Conservation (phyloP, 208 protist genomes). For the Leishmania gerbilli region DNA sequence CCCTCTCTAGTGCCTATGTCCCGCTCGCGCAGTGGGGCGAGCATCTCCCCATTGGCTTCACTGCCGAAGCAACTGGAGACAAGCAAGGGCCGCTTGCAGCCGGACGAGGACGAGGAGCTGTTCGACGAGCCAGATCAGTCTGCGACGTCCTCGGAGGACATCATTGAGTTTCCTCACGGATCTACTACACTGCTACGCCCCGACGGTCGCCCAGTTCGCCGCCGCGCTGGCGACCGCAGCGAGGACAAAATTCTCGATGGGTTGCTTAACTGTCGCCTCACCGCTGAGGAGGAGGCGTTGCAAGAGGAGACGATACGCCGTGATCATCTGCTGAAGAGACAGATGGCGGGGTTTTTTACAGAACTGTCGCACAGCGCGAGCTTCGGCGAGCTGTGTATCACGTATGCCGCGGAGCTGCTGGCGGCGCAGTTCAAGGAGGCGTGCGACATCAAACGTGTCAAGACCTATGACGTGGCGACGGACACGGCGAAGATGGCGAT, state of each 20-base stretch:
- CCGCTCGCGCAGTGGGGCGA: neutral
- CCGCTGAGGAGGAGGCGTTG: slow-evolving; percentile 26
- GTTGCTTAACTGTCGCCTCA: slow-evolving; percentile 12
- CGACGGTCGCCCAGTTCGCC: slow-evolving; percentile 32
- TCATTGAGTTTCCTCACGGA: slow-evolving; percentile 47
- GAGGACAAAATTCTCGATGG: slow-evolving; percentile 17
- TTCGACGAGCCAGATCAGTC: slow-evolving; percentile 12
- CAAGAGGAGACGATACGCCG: slow-evolving; percentile 45
- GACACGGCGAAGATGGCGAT: slow-evolving; percentile 62
- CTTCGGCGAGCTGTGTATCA: slow-evolving; percentile 70
- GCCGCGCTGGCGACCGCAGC: slow-evolving; percentile 14
- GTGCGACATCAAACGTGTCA: slow-evolving; percentile 39
- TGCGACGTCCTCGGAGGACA: slow-evolving; percentile 33
- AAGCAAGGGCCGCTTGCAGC: slow-evolving; percentile 6
- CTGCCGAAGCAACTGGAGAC: slow-evolving; percentile 1
- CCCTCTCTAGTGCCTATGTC: neutral
- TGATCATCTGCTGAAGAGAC: slow-evolving; percentile 44
- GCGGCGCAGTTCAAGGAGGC: slow-evolving; percentile 25
- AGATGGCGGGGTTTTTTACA: slow-evolving; percentile 62
- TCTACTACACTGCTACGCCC: slow-evolving; percentile 40
- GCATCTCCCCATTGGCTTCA: slow-evolving; percentile 3
- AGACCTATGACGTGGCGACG: slow-evolving; percentile 57
- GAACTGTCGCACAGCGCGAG: slow-evolving; percentile 64
- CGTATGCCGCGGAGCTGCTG: slow-evolving; percentile 51
- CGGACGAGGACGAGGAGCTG: slow-evolving; percentile 27